A percentile compares a stretch with the other conserved stretches of the same genome.
These are phyloP conservation scores for Apophysomyces ossiformis DNA, from an alignment of 371 early-diverging fungal genomes.

Conservation along the genomic window DNA sequence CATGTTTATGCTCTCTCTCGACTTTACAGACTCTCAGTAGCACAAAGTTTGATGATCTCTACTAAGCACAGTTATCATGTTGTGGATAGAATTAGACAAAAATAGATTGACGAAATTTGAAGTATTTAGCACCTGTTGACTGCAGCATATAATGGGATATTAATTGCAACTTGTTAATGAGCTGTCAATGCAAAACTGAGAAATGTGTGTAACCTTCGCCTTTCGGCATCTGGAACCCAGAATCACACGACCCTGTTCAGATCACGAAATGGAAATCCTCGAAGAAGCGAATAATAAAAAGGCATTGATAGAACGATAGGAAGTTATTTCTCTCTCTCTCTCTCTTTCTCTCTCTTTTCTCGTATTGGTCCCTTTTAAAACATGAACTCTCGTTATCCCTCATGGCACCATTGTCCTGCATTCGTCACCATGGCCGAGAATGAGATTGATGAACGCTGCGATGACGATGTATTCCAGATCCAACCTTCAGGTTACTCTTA, in stretches of 20 bases:
- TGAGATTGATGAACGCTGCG: constrained; percentile 4
- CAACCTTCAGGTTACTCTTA: background rate
- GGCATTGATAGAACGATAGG: background rate
- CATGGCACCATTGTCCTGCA: background rate
- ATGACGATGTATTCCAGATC: background rate
- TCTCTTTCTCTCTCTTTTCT: background rate
- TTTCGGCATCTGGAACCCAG: background rate
- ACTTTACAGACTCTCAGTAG: too few relatives aligned
- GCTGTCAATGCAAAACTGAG: too few relatives aligned
- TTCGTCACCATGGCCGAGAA: background rate
- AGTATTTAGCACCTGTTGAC: too few relatives aligned
- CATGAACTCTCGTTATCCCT: background rate
- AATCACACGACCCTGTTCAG: background rate
- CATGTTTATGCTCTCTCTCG: too few relatives aligned
- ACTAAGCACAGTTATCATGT: too few relatives aligned
- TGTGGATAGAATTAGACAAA: too few relatives aligned
- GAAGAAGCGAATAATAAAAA: background rate
- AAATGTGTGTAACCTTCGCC: too few relatives aligned
- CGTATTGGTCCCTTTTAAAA: background rate
- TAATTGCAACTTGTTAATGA: too few relatives aligned
- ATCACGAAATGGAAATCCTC: background rate
- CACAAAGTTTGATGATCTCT: too few relatives aligned
- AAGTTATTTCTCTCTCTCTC: background rate
- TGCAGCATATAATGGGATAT: too few relatives aligned
- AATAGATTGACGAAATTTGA: too few relatives aligned